Evolutionary conservation across 768 basidiomycete genomes (phyloP).

Genomic region (Boletellus sp.): DNA sequence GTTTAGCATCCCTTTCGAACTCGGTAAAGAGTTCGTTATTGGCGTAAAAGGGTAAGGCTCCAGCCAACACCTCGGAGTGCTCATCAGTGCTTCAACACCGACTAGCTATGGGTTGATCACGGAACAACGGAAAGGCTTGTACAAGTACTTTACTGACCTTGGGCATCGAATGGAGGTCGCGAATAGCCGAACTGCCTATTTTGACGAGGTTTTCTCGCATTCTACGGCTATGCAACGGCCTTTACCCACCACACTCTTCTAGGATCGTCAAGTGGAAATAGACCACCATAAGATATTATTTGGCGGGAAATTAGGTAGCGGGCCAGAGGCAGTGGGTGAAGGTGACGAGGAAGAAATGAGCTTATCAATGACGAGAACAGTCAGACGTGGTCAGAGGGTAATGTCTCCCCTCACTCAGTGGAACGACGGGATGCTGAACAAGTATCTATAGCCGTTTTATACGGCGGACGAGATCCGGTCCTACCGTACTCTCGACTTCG

Average conservation of each 20-base stretch:
- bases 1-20: slow-evolving; percentile 77
- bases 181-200: slow-evolving; percentile 61
- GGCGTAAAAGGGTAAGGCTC: slow-evolving; percentile 73
- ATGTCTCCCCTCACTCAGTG: neutral
- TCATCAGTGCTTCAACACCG: slow-evolving; percentile 4
- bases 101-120: slow-evolving; percentile 83
- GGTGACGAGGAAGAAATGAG: slow-evolving; percentile 39
- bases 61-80: neutral
- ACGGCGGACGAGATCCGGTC: slow-evolving; percentile 77
- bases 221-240: neutral
- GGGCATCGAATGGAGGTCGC: slow-evolving; percentile 79
- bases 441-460: slow-evolving; percentile 63
- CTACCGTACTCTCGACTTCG: slow-evolving; percentile 76
- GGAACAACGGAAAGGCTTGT: slow-evolving; percentile 78
- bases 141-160: slow-evolving; percentile 80
- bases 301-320: slow-evolving; percentile 37
- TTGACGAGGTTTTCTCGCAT: slow-evolving; percentile 54
- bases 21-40: slow-evolving; percentile 71
- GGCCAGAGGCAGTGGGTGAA: slow-evolving; percentile 27
- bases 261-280: slow-evolving; percentile 31
- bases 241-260: slow-evolving; percentile 1
- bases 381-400: slow-evolving; percentile 53
- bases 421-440: neutral
- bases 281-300: slow-evolving; percentile 25
- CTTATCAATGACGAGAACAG: slow-evolving; percentile 39